phyloP scores from a whole-genome alignment of 768 basidiomycete species.

The Krasilnikovozyma curviuscula region DNA sequence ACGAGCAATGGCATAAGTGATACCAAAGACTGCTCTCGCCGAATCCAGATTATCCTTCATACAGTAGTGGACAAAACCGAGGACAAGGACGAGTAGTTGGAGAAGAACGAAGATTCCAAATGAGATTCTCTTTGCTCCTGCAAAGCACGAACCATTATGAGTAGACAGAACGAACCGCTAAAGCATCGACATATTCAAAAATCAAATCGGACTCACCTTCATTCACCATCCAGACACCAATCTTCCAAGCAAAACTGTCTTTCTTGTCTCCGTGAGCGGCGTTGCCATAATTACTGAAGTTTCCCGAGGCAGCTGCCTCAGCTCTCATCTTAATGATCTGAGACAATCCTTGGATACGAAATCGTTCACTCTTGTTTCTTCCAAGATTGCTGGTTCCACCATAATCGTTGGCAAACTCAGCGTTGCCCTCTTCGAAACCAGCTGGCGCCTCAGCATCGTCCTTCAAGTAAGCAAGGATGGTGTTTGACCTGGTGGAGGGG shows the following conservation, averaged over 20 bases:
- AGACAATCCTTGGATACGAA: constrained; percentile 67
- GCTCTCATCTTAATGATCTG: constrained; percentile 31
- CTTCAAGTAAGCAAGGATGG: too few species aligned
- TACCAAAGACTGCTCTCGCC: constrained; percentile 52
- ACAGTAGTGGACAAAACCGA: constrained; percentile 59
- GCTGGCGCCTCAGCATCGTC: too few species aligned
- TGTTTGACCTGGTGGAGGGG: too few species aligned
- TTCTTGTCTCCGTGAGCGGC: constrained; percentile 19
- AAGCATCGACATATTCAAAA: not conserved
- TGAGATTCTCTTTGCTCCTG: constrained; percentile 45
- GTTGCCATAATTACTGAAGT: not conserved
- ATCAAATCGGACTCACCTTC: constrained; percentile 36
- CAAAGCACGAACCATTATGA: not conserved
- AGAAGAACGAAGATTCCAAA: constrained; percentile 63
- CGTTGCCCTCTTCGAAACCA: too few species aligned
- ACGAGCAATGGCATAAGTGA: constrained; percentile 77
- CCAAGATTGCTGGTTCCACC: constrained; percentile 38
- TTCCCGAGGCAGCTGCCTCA: not conserved
- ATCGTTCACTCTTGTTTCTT: constrained; percentile 70
- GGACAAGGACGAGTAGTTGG: constrained; percentile 53
- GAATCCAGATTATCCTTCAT: constrained; percentile 54
- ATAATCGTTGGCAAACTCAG: too few species aligned
- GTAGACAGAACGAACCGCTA: not conserved
- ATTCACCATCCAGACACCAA: constrained; percentile 78
- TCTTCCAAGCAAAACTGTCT: constrained; percentile 24